phyloP scores from a whole-genome alignment of 768 basidiomycete species.

The Tulasnella sp. region DNA sequence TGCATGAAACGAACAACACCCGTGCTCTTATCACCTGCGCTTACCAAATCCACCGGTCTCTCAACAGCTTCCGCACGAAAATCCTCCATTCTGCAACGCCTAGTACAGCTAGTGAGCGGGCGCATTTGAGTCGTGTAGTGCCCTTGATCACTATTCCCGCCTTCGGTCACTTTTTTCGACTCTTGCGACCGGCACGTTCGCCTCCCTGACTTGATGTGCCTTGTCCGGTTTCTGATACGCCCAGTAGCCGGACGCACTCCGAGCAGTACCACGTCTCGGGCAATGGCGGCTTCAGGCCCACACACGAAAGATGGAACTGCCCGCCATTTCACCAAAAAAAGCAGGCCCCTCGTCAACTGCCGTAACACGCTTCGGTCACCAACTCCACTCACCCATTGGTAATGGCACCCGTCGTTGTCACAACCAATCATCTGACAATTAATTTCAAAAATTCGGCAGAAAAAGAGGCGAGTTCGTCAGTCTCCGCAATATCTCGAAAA shows the following conservation, averaged over 20 bases:
- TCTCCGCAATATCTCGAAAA: background rate
- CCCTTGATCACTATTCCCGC: background rate
- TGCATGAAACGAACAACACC: no score
- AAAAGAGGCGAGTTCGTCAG: background rate
- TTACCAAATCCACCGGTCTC: no score
- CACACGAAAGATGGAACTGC: slow-evolving; percentile 53
- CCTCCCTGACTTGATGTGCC: slow-evolving; percentile 6
- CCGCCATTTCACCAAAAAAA: background rate
- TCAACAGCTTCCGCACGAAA: no score
- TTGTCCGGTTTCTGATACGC: slow-evolving; percentile 27
- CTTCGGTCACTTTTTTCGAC: slow-evolving; percentile 11
- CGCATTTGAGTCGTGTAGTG: no score
- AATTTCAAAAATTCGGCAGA: slow-evolving; percentile 24
- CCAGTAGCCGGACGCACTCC: slow-evolving; percentile 29
- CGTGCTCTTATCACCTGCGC: no score
- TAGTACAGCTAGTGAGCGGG: no score
- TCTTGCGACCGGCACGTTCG: slow-evolving; percentile 14
- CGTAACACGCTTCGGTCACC: background rate
- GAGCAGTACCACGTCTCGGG: slow-evolving; percentile 50
- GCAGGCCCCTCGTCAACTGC: background rate
- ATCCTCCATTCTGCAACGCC: no score
- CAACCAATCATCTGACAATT: slow-evolving; percentile 63
- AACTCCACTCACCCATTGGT: slow-evolving; percentile 48
- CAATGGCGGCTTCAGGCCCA: slow-evolving; percentile 42
- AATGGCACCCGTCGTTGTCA: slow-evolving; percentile 51